Base-by-base conservation (phyloP, 352 stramenopile species). In the Phytophthora boehmeriae region DNA sequence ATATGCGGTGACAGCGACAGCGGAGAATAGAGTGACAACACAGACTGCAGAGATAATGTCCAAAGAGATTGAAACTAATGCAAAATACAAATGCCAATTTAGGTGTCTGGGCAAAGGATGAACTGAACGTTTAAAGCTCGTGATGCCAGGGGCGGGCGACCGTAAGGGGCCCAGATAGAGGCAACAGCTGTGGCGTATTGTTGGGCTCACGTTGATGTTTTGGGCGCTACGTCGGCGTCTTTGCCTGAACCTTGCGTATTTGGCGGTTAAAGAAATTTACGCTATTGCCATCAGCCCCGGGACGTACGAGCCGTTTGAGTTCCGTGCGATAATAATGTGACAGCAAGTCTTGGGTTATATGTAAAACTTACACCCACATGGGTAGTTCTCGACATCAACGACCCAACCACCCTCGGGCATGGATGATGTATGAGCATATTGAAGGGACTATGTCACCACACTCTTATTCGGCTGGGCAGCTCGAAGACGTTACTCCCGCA, bases 301-400 rank as follows among this genome's bases (percentile, higher is more conserved):
- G 27, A 28, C 30, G 30, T 4, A 28, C 53, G 1, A 60, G 20
- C 1, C 42, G 43, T 17, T 36, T 49, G 44, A 34, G 17, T 63
- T 63, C 34, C 57, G 6, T 16, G 10, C 48, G 9, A 54, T 35
- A 5, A 59, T 38, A 16, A 60, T 51, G 25, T 66, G 49, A 10
- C 42, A 53, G 36, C 58, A 60, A 0, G 22, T 66, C 20, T 54
- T 55, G 30, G 45, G 43, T 19, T 66, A 60, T 3, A 19, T 14
- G 22, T 60, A 66, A 2, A 52, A 51, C 23, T 54, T 54, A 22
- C 41, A 60, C 1, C 32, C 22, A 3, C 49, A 66, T 0, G 55
- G 25, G 23, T 50, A 59, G 23, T 66, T 55, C 2, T 36, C 16
- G 5, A 60, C 16, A 36, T 56, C 46, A 6, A 63, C 46, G n/a